Conservation (phyloP, 1,284 basidiomycete genomes). For the Boletus smithii region DNA sequence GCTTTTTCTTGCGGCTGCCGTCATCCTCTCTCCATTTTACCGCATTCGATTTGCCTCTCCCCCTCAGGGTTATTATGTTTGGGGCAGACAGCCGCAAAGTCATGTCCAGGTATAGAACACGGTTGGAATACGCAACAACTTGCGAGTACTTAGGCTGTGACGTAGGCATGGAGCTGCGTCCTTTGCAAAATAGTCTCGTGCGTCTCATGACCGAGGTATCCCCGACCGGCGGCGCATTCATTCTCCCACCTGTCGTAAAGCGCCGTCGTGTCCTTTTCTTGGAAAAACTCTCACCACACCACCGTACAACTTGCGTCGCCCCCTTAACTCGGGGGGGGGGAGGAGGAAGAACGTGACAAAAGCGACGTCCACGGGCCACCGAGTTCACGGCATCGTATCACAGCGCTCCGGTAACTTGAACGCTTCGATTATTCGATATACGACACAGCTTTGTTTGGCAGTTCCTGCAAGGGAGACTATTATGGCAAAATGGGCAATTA, state of each 20-base stretch:
- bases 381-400: conserved; percentile 20
- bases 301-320: neutral
- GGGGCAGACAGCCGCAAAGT: conserved; percentile 18
- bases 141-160: too few relatives aligned
- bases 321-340: neutral
- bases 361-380: conserved; percentile 2
- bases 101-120: conserved; percentile 14
- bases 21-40: conserved; percentile 19
- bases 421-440: conserved; percentile 11
- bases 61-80: conserved; percentile 7
- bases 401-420: conserved; percentile 12
- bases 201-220: conserved; percentile 8
- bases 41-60: conserved; percentile 11
- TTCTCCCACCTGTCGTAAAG: conserved; percentile 18
- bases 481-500: conserved; percentile 27
- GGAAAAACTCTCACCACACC: conserved; percentile 6
- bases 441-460: conserved; percentile 12
- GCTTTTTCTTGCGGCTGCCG: conserved; percentile 20
- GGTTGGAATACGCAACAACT: neutral
- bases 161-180: too few relatives aligned
- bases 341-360: neutral
- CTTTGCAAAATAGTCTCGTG: too few relatives aligned
- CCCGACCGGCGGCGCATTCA: conserved; percentile 13
- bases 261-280: neutral
- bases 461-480: conserved; percentile 12